Conservation (phyloP, 768 basidiomycete species). For the Podaxis sp. region DNA sequence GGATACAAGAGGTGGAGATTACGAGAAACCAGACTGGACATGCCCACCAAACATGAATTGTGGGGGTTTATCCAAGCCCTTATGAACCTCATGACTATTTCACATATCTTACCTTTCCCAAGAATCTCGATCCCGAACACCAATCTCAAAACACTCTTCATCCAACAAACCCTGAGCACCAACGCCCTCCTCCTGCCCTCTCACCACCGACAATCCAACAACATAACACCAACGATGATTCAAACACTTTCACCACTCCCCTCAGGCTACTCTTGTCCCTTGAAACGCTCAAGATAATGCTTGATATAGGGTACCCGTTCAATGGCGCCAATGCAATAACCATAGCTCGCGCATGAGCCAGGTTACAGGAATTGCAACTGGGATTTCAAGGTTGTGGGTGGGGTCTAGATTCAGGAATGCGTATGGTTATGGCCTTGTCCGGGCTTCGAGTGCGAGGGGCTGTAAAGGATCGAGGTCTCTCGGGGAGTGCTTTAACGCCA, state of each 20-base stretch:
- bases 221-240: neutral
- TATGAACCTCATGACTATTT: neutral
- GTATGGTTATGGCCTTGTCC: neutral
- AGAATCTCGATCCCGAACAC: neutral
- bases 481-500: neutral
- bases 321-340: neutral
- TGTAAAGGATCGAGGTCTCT: neutral
- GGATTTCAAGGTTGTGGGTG: neutral
- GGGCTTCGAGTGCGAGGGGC: neutral
- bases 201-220: neutral
- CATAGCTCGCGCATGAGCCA: constrained; percentile 5
- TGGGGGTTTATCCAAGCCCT: neutral
- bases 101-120: neutral
- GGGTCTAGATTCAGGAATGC: neutral
- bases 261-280: neutral
- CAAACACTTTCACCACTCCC: constrained; percentile 2
- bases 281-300: neutral
- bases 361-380: neutral
- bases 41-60: neutral
- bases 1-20: neutral
- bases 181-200: neutral
- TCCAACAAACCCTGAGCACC: neutral
- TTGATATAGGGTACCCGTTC: neutral
- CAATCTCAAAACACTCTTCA: neutral
- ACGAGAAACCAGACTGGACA: neutral